Conservation (phyloP, 139 green algal genomes). For the Limnomonas spitsbergensis region DNA sequence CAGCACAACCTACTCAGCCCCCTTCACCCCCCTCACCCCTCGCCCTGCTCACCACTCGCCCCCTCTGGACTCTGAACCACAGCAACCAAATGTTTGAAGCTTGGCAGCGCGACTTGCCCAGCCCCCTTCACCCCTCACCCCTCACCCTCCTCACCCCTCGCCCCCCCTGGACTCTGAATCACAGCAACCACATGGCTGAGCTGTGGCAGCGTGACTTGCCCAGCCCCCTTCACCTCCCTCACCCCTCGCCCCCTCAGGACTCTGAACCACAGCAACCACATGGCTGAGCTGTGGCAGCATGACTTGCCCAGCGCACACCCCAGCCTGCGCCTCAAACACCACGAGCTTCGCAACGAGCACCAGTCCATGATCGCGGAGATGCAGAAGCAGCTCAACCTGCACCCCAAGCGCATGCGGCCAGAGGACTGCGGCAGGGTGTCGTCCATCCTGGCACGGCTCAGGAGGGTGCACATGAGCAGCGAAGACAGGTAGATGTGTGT, state of each 20-base stretch:
- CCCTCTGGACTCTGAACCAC: constrained; percentile 11
- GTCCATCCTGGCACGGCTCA: constrained; percentile 33
- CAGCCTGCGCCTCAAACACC: constrained; percentile 32
- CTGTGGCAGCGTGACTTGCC: too few species aligned
- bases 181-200: too few species aligned
- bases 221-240: too few species aligned
- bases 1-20: too few species aligned
- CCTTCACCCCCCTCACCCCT: too few species aligned
- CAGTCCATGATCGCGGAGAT: constrained; percentile 2
- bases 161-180: too few species aligned
- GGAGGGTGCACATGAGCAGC: not conserved
- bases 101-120: too few species aligned
- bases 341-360: constrained; percentile 17
- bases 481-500: constrained; percentile 21
- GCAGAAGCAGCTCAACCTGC: constrained; percentile 1
- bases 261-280: constrained; percentile 26
- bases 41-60: too few species aligned
- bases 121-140: too few species aligned
- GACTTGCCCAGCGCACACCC: constrained; percentile 21
- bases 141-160: too few species aligned
- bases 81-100: constrained; percentile 36
- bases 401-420: constrained; percentile 26
- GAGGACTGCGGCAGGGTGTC: constrained; percentile 46
- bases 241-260: too few species aligned
- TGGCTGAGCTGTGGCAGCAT: constrained; percentile 36